These are phyloP conservation scores for Bjerkandera adusta DNA, from an alignment of 1,284 basidiomycete species.

Conservation along the genomic window DNA sequence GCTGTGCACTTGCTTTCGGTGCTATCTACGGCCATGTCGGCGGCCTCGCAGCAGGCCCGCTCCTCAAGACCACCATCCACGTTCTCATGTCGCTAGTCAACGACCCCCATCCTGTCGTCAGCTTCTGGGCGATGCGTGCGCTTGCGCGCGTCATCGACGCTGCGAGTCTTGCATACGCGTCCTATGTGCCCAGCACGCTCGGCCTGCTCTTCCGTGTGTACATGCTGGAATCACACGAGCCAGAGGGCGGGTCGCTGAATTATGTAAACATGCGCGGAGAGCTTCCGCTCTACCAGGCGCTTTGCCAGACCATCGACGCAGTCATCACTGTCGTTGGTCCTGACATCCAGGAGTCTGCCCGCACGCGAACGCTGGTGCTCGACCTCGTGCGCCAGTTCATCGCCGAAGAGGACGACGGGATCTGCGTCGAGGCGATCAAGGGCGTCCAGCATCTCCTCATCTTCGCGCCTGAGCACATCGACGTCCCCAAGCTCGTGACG, in stretches of 20 bases:
- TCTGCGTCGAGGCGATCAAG: conserved; percentile 92
- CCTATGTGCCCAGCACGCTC: conserved; percentile 86
- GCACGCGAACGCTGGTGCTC: conserved; percentile 81
- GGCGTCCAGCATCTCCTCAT: conserved; percentile 96
- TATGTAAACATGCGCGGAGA: conserved; percentile 90
- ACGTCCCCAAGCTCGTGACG: conserved; percentile 75
- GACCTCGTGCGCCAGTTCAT: conserved; percentile 87
- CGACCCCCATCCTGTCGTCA: conserved; percentile 96
- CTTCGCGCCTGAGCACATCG: conserved; percentile 85
- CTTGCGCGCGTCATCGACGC: conserved; percentile 88
- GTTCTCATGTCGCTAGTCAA: conserved; percentile 94
- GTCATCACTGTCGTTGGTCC: conserved; percentile 94
- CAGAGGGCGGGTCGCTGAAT: conserved; percentile 84
- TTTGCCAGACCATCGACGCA: conserved; percentile 91
- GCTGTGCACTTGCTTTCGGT: conserved; percentile 94
- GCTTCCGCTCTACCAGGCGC: conserved; percentile 87
- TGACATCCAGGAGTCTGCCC: conserved; percentile 87
- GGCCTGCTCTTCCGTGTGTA: conserved; percentile 93
- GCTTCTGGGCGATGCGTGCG: conserved; percentile 90
- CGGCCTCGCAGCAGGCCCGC: conserved; percentile 88
- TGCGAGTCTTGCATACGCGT: conserved; percentile 89
- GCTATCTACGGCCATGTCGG: conserved; percentile 93
- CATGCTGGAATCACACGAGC: conserved; percentile 89
- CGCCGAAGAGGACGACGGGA: conserved; percentile 83
- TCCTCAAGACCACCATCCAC: conserved; percentile 95